Conservation (phyloP, 371 early-diverging fungal genomes). For the Mucor plumbeus region DNA sequence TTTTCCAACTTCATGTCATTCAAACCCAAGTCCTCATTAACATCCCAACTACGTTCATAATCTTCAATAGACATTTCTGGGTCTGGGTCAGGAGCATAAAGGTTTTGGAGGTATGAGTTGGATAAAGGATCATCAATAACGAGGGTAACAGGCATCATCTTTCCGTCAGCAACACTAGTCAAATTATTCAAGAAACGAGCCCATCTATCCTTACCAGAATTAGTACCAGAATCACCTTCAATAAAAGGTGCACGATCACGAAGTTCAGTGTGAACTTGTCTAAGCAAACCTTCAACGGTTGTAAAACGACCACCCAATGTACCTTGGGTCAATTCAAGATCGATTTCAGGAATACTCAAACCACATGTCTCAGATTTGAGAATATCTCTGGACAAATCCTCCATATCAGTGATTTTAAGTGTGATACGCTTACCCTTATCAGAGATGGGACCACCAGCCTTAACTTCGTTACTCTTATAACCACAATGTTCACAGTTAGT, state of each 20-base stretch:
- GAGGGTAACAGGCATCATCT: conserved; percentile 69
- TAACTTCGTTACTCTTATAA: conserved; percentile 96
- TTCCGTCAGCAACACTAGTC: conserved; percentile 65
- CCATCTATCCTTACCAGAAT: conserved; percentile 63
- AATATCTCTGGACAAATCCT: conserved; percentile 93
- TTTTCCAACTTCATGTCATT: conserved; percentile 82
- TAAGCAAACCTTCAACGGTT: conserved; percentile 92
- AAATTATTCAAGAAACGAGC: conserved; percentile 71
- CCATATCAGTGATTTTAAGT: conserved; percentile 77
- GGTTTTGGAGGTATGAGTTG: conserved; percentile 86
- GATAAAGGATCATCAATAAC: conserved; percentile 92
- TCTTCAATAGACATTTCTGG: conserved; percentile 90
- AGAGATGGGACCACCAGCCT: conserved; percentile 90
- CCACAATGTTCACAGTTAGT: conserved; percentile 92
- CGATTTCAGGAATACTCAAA: conserved; percentile 87
- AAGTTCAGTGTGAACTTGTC: conserved; percentile 89
- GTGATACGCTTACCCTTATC: conserved; percentile 81
- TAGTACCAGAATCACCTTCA: conserved; percentile 75
- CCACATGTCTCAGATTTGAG: conserved; percentile 96
- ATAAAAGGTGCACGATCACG: conserved; percentile 70
- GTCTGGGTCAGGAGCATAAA: conserved; percentile 91
- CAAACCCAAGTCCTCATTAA: conserved; percentile 85
- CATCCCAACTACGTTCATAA: conserved; percentile 87
- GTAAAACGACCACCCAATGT: conserved; percentile 97
- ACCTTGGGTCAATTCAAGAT: conserved; percentile 83